Base-by-base conservation (phyloP, 768 basidiomycete species). In the Psilocybe cyanescens region DNA sequence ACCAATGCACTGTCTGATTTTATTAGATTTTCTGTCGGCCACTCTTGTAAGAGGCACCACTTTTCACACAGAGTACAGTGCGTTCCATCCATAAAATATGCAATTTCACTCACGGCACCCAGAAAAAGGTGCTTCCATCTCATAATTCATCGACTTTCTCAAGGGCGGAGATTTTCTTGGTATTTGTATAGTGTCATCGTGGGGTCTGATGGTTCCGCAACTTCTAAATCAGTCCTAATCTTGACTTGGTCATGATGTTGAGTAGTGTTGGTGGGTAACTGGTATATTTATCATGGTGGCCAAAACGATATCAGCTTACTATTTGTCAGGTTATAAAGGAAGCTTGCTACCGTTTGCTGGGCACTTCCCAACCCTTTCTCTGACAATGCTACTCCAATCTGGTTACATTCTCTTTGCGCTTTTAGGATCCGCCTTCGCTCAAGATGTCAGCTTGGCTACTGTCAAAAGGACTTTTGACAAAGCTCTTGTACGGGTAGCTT, bases 401-500 rank as follows among this genome's bases (percentile, higher is more conserved):
- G 6, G 28, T 28, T 33, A 14, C 30, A 4, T 60, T 47, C 17
- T 58, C 31, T 49, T 64, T n/a, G 56, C 57, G 6, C 35, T 62
- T 14, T 39, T 53, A 19, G 55, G 50, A 8, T 12, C 70, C 12
- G 70, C 59, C 17, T 19, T 54, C 52, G 69, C 70, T 37, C 75
- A 75, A 57, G 74, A 75, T 54, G 72, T 71, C 11, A 76, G 66
- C 53, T 49, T 75, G 44, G 51, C 30, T 3, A 61, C 57, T 8
- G 76, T 78, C 7, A 71, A 71, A 60, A 45, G 55, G 44, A 72
- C 73, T 0, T 78, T 78, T 45, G 59, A 72, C 16, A 59, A 64
- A 41, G 72, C 74, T 17, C 63, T 73, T 53, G 77, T 74, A 28
- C 1, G 24, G 35, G 68, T 67, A 7, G 12, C 24, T 44, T 12